Evolutionary conservation across 1,139 yeast species (phyloP), one percentile per base, ranked within the genome.

Genomic region (Debaryomyces udenii): DNA sequence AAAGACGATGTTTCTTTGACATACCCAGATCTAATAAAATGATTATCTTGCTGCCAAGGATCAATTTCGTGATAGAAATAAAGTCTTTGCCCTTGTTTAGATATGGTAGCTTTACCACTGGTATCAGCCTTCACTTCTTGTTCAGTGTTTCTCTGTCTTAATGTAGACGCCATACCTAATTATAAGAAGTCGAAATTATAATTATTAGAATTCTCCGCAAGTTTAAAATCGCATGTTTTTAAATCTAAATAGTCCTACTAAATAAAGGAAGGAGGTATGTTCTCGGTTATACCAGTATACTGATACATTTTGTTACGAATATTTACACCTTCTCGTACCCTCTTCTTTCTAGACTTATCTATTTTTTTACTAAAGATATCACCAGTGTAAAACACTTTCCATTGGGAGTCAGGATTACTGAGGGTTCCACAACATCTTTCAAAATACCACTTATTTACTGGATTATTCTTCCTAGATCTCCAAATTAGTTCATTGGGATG

Each of bases 401-500:
- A 86, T 22, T 73, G 70, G 4, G 86, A 70, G 15, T 67, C 73
- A 0, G 75, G 74, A 16, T 70, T 56, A 37, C 78, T 74, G 44
- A 80, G 61, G 18, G 87, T 81, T 0, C 96, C 96, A 28, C 76
- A 70, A 37, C 96, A 85, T 48, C 99, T 73, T 54, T 93, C 98
- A 62, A 91, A 93, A 59, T 93, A 93, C 99, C 99, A 93, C 55
- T 90, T 90, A 66, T 93, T 93, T 3, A 93, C 97, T 0, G 97
- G 96, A 57, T 93, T 93, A 42, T 67, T 76, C 46, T 78, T 78
- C 39, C 96, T 69, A 2, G 97, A 90, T 53, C 99, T 76, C 99
- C 99, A 93, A 1, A 93, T 66, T 14, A 93, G 62, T 56, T 88
- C 96, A 10, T 75, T 62, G 0, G 89, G 88, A 56, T 84, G 91